Conservation (phyloP, 768 basidiomycete genomes). For the Suillus decipiens region DNA sequence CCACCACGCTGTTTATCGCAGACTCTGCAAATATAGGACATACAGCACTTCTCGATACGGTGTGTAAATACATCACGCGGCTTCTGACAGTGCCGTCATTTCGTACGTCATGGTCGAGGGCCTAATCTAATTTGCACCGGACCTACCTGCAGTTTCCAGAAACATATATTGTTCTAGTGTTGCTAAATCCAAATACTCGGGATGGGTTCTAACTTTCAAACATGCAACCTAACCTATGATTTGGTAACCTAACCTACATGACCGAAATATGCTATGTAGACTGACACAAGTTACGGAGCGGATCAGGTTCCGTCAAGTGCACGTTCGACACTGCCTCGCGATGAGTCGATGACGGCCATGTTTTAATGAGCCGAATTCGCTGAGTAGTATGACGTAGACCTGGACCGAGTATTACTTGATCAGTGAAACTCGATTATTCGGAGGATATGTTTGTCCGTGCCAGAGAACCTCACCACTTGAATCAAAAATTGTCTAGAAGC, state of each 20-base stretch:
- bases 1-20: neutral
- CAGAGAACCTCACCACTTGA: neutral
- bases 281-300: neutral
- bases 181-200: neutral
- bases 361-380: neutral
- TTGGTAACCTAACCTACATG: neutral
- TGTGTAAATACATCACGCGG: neutral
- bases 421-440: neutral
- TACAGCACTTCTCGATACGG: neutral
- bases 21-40: neutral
- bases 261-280: neutral
- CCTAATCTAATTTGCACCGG: neutral
- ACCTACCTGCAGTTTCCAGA: neutral
- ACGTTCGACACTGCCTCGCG: conserved; percentile 1
- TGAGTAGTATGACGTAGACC: neutral
- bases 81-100: neutral
- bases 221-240: neutral
- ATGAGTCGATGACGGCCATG: neutral
- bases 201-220: neutral
- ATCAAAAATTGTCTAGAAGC: neutral
- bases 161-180: neutral
- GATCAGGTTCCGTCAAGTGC: neutral
- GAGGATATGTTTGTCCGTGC: neutral
- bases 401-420: neutral
- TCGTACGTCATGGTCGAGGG: neutral